Base-by-base conservation (phyloP, 208 protist genomes). In the Leishmania lainsoni region DNA sequence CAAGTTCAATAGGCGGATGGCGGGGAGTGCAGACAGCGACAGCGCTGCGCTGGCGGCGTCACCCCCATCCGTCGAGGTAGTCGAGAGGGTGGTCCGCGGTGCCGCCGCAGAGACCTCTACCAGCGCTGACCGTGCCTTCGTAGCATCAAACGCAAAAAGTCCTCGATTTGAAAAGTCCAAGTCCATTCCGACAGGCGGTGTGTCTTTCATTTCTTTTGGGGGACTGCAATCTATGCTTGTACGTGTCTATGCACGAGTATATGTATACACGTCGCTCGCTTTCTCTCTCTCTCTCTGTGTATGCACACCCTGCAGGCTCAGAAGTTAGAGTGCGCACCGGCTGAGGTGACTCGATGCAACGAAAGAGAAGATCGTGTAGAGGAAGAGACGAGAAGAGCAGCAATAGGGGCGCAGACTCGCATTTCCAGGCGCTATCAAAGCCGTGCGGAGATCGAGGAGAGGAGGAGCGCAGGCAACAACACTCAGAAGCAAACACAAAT, bases 101-200 rank as follows among this genome's bases (percentile, higher is more conserved):
- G 74, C 74, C 35, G n/a, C 39, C 35, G n/a, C 20, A 35, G 45
- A 54, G 68, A 45, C 68, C 10, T 54, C 68, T 16, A 54, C 9
- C 74, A 77, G 74, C 39, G 74, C 52, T 48, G 74, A 77, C 56
- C 56, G 39, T 39, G 76, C 78, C 79, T 85, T 83, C 14, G 89
- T 83, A 0, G 89, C 91, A 75, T 97, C 93, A 80, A 97, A 95
- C 66, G 81, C 85, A 61, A 91, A 87, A 56, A 97, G 88, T 4
- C 92, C 92, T 58, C 88, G 89, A 29, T 90, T 89, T 22, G 87
- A 90, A 79, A 97, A 91, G 76, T 89, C 86, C 61, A 97, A 82
- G 42, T 97, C 88, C 93, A 97, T 96, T 52, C 20, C 56, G 52
- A 39, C 56, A 66, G 42, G 56, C 14, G 52, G 8, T 12, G 48